Base-by-base conservation (phyloP, 306 rosid genomes). In the Herpetospermum pedunculosum region DNA sequence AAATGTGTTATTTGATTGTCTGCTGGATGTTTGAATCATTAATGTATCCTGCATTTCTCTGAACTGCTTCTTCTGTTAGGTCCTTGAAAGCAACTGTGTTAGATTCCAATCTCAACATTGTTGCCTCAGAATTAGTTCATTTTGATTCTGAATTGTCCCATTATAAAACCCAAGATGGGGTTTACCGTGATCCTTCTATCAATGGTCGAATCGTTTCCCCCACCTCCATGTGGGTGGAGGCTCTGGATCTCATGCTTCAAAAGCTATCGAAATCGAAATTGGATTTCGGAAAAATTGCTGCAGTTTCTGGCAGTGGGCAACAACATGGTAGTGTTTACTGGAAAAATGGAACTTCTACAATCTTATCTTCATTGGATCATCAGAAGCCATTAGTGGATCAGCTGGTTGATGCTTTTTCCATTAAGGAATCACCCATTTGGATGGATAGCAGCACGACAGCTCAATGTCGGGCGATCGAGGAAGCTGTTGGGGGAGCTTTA, bases 251-350 rank as follows among this genome's bases (percentile, higher is more conserved):
- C 23, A 81, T 93, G 25, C 83, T 93, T 63, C 83, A 84, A 53
- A 93, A 81, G 78, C 89, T 93, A 15, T 80, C 83, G 0, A 79
- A 85, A 44, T 86, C 93, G 4, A 85, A 80, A 26, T 74, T 90
- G 50, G 90, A 92, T 81, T 86, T 92, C 28, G 74, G 83, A 23
- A 88, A 85, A 76, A 75, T 92, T 70, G 82, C 80, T 63, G 92
- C 98, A 35, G 85, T 92, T 70, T 92, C 98, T 1, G 98, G 98
- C 8, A 92, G 98, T 85, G 98, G 96, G 46, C 98, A 92, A 78
- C 98, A 92, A 35, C 98, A 92, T 73, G 98, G 97, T 67, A 92
- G 98, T 53, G 98, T 92, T 23, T 92, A 93, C 65, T 93, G 98
- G 98, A 93, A 88, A 80, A 83, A 0, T 21, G 96, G 99, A 12